Base-by-base conservation (phyloP, 495 filamentous ascomycete genomes). In the Aspergillus heteromorphus region DNA sequence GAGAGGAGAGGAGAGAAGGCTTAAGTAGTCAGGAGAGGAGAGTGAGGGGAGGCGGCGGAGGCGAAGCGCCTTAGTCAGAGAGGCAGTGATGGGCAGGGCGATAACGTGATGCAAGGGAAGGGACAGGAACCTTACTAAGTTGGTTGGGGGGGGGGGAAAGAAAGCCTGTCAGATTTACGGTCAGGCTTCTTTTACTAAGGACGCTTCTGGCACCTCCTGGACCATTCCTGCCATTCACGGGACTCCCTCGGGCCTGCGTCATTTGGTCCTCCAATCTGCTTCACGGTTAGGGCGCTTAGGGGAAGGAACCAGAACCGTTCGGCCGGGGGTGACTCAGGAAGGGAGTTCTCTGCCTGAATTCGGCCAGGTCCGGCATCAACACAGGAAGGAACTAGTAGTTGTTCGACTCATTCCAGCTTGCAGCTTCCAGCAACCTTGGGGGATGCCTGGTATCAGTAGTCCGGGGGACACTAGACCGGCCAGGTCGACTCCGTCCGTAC, bases 21-120 rank as follows among this genome's bases (percentile, higher is more conserved):
- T 20, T 49, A 53, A 57, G 57, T 21, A 36, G 51, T 54, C 51
- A 55, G 60, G 58, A 58, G 55, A 55, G 51, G 51, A 55, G 53
- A 51, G 51, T 43, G 64, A 69, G 65, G 62, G 61, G 63, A 64
- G 55, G 62, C 45, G 38, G 60, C 58, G 58, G 69, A 66, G 67
- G 73, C 62, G 58, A 71, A 69, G 59, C 59, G 57, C 63, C 62
- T 73, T 73, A 67, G 68, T 76, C 66, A 73, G 70, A 53, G 52
- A 54, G 61, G 54, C 59, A 63, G 63, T 59, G 61, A 68, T 65
- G 57, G 70, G 67, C 40, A 43, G 18, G 18, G 58, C 62, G 72
- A 73, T 65, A 61, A 63, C 53, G 65, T 66, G 64, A 56, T 56
- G 60, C 53, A 59, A 60, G 56, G 58, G 47, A 65, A 58, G 53